Percentiles rank a stretch among this genome's conserved stretches.
Evolutionary conservation across 176 grass and related monocot species (phyloP).

Genomic region (Musa troglodytarum): DNA sequence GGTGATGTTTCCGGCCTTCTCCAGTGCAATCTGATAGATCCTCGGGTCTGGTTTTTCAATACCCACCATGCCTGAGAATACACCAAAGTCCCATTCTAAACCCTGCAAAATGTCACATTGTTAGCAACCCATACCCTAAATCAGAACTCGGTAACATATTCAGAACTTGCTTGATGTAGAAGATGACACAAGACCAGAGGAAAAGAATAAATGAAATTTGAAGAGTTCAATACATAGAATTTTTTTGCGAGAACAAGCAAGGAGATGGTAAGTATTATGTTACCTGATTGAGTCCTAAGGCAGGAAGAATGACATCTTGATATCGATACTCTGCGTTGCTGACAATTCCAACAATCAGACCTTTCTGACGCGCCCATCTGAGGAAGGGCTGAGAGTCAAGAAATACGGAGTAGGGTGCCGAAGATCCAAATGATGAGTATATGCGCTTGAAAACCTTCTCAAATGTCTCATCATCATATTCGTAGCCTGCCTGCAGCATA

Average conservation of each 20-base stretch:
- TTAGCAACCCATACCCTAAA: not conserved
- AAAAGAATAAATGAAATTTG: too few relatives aligned
- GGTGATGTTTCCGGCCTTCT: slow-evolving; percentile 58
- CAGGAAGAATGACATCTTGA: slow-evolving; percentile 80
- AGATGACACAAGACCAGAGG: not conserved
- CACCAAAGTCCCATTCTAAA: slow-evolving; percentile 50
- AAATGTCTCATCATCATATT: slow-evolving; percentile 91
- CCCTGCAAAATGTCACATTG: slow-evolving; percentile 15
- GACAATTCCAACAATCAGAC: slow-evolving; percentile 71
- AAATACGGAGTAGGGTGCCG: slow-evolving; percentile 74
- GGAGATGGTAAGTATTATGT: not conserved
- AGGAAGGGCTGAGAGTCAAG: slow-evolving; percentile 71
- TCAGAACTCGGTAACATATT: not conserved
- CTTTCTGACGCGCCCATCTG: slow-evolving; percentile 54
- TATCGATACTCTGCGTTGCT: slow-evolving; percentile 96
- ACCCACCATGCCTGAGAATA: slow-evolving; percentile 50
- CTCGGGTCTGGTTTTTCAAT: slow-evolving; percentile 79
- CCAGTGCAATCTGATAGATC: slow-evolving; percentile 74
- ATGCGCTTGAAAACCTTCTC: slow-evolving; percentile 88
- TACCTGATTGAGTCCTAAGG: slow-evolving; percentile 56
- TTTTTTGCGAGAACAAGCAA: not conserved
- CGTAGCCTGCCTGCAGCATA: slow-evolving; percentile 71
- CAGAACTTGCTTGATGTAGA: not conserved
- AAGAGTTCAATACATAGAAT: not conserved
- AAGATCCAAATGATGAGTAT: slow-evolving; percentile 87